Base-by-base conservation (phyloP, 352 stramenopile species). In the Pythium periplocum region DNA sequence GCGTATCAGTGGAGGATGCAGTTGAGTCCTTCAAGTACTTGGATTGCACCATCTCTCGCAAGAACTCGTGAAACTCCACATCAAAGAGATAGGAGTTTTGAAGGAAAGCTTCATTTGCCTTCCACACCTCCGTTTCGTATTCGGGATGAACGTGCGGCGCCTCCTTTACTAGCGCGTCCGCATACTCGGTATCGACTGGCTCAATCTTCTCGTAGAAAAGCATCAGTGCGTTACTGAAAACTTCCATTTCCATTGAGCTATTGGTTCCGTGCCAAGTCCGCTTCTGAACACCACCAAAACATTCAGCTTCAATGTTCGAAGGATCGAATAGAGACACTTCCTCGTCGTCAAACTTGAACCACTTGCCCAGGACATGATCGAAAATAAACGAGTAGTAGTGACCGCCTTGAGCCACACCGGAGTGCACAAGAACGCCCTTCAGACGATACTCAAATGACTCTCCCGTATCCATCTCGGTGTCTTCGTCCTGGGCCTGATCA, bases 341-440 rank as follows among this genome's bases (percentile, higher is more conserved):
- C 71, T 99, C 97, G 60, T 99, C 97, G 62, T 99, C 97, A 71
- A 98, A 99, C 58, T 97, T 96, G 63, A 98, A 99, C 97, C 97
- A 99, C 57, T 98, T 97, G 54, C 95, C 79, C n/a, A 72, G 87
- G 41, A 87, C 69, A 47, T 92, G 78, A 52, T 96, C 83, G 51
- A 83, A 93, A 55, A 96, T 96, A 53, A 96, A 94, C 30, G 86
- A 96, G 73, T 99, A 99, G 73, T 99, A 99, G 66, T 99, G 97
- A 0, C 97, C 97, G 34, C 97, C 97, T 82, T 99, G 96, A 9
- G 97, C 97, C 39, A 99, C 94, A 45, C 97, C 97, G 48, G 95
- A 97, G 66, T 99, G 97, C 37, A 99, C 95, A 6, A 99, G 69
- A 57, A 99, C 97, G 33, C 97, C 97, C 50, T 96, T 97, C 10